Evolutionary conservation across 139 green algal species (phyloP).

Genomic region (Tetratostichococcus sp.): DNA sequence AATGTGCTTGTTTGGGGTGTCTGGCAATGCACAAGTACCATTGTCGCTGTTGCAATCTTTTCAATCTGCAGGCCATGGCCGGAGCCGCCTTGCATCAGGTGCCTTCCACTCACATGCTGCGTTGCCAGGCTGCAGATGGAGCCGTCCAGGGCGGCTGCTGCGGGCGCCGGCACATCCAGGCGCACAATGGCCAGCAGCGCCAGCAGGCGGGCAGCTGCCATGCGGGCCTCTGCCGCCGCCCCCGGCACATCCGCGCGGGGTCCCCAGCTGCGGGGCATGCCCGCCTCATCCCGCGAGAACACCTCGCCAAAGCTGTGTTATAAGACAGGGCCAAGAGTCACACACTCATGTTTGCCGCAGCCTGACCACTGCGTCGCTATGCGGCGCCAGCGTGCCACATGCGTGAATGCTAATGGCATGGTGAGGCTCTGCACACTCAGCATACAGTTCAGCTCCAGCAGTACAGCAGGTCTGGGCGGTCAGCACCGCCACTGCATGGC

Average conservation of each 20-base stretch:
- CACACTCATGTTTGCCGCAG: too few relatives aligned
- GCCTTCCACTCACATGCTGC: not conserved
- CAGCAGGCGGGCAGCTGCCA: conserved; percentile 61
- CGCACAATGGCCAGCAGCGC: conserved; percentile 53
- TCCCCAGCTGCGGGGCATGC: conserved; percentile 71
- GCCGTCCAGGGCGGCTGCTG: not conserved
- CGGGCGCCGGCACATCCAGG: not conserved
- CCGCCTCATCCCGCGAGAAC: conserved; percentile 69
- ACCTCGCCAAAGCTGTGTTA: conserved; percentile 65
- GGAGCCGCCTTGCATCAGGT: too few relatives aligned
- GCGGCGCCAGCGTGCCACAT: too few relatives aligned
- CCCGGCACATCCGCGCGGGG: conserved; percentile 63
- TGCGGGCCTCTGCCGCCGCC: conserved; percentile 50
- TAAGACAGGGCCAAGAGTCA: not conserved
- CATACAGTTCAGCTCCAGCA: too few relatives aligned
- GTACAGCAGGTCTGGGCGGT: too few relatives aligned
- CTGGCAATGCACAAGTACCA: too few relatives aligned
- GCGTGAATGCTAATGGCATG: too few relatives aligned
- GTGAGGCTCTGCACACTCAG: too few relatives aligned
- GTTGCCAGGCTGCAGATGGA: not conserved
- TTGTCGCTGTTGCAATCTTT: too few relatives aligned
- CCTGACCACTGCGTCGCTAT: too few relatives aligned
- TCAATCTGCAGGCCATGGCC: too few relatives aligned
- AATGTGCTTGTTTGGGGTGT: too few relatives aligned
- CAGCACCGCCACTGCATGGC: not conserved